Conservation (phyloP, 177 flowering plant genomes). For the Vitis hybrid region DNA sequence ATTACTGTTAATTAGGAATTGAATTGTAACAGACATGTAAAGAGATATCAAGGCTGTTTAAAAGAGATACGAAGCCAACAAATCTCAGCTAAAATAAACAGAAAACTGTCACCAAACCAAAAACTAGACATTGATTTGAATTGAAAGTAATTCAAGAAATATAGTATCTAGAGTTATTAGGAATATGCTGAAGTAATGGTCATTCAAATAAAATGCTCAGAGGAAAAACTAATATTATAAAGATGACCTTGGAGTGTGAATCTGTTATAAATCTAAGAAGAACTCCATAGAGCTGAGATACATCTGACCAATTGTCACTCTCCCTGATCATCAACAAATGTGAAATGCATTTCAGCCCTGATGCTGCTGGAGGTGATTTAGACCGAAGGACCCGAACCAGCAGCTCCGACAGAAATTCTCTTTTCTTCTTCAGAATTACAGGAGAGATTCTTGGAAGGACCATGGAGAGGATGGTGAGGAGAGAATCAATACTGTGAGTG, state of each 20-base stretch:
- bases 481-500: conserved; percentile 40
- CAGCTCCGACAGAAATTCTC: conserved; percentile 29
- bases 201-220: background rate
- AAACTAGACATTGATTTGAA: too few species aligned
- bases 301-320: conserved; percentile 45
- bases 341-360: conserved; percentile 59
- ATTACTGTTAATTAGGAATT: too few species aligned
- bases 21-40: too few species aligned
- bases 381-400: conserved; percentile 31
- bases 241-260: conserved; percentile 56
- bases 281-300: conserved; percentile 37
- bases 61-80: too few species aligned
- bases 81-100: too few species aligned
- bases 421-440: conserved; percentile 46
- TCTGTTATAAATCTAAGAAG: conserved; percentile 49
- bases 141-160: too few species aligned
- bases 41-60: too few species aligned
- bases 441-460: conserved; percentile 42
- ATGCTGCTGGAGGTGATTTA: conserved; percentile 24
- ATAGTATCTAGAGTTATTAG: too few species aligned
- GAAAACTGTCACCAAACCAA: too few species aligned
- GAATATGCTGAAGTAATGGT: too few species aligned
- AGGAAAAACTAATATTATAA: background rate
- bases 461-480: conserved; percentile 49
- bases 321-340: conserved; percentile 44